Evolutionary conservation across 176 grass and related monocot species (phyloP).

Genomic region (Oropetium thomaeum): DNA sequence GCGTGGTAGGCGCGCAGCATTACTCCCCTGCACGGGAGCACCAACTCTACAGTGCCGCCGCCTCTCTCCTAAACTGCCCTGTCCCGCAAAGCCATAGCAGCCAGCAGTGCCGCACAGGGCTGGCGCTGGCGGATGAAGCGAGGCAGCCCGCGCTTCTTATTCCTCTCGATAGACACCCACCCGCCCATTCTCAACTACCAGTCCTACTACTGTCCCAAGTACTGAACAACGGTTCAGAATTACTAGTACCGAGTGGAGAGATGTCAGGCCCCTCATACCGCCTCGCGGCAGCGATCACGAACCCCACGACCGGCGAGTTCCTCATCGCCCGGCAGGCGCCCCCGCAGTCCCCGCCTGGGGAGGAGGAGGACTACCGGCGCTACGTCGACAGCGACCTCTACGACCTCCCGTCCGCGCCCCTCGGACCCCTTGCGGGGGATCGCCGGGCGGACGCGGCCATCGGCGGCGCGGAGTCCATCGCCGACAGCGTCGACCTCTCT

Average conservation of each 20-base stretch:
- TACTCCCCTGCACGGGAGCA: background rate
- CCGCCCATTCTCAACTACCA: background rate
- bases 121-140: constrained; percentile 4
- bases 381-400: constrained; percentile 82
- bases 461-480: constrained; percentile 34
- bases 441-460: constrained; percentile 34
- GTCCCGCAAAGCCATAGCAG: background rate
- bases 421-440: constrained; percentile 34
- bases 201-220: background rate
- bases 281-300: constrained; percentile 64
- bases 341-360: constrained; percentile 37
- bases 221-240: background rate
- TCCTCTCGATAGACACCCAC: background rate
- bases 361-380: constrained; percentile 63
- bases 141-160: background rate
- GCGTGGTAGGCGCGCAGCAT: background rate
- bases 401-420: constrained; percentile 72
- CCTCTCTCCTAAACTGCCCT: background rate
- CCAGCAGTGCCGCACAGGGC: background rate
- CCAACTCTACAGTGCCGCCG: background rate
- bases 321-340: constrained; percentile 51
- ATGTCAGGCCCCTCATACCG: constrained; percentile 33
- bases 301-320: constrained; percentile 52
- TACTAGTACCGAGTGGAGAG: constrained; percentile 24
- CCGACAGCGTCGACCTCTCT: constrained; percentile 45